Base-by-base conservation (phyloP, 306 rosid genomes). In the Cicer pinnatifidum region DNA sequence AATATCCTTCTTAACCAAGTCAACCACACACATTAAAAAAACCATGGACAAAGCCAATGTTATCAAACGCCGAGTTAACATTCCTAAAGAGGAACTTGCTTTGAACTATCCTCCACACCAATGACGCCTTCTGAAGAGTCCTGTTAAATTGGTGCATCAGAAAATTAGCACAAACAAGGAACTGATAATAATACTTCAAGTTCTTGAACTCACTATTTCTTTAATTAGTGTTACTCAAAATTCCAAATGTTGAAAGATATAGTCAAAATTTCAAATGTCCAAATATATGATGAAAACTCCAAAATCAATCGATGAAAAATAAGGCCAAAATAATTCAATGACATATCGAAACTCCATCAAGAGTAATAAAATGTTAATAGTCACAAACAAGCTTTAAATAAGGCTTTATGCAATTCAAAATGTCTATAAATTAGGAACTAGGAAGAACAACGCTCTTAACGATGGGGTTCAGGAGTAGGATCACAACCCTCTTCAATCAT, bases 401-500 rank as follows among this genome's bases (percentile, higher is more conserved):
- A 44, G 61, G n/a, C 19, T 75, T 62, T 61, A 51, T 13, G 39
- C 64, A 62, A 46, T 50, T 65, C 23, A 40, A 74, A 47, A 33
- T 12, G 33, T n/a, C 15, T 33, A 33, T 35, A 65, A 33, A 72
- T 59, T 59, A 33, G 44, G 44, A 59, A 57, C 12, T 59, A 33
- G 44, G 44, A 59, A 57, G 12, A 53, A 67, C 28, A 37, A 59
- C 37, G 47, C 7, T 17, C 1, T n/a, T n/a, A n/a, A n/a, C n/a
- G n/a, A n/a, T n/a, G n/a, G n/a, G n/a, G 89, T 73, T 82, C 87
- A 5, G 95, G 61, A 71, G 99, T 88, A 23, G 96, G 97, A 9
- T 81, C 87, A 35, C 83, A 84, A 75, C 91, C 92, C 69, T 91
- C 99, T 82, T 88, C 86, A 70, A 88, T 45, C 99, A 95, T 91